Conservation (phyloP, 2,329 filamentous ascomycete genomes). For the Aspergillus sp. region DNA sequence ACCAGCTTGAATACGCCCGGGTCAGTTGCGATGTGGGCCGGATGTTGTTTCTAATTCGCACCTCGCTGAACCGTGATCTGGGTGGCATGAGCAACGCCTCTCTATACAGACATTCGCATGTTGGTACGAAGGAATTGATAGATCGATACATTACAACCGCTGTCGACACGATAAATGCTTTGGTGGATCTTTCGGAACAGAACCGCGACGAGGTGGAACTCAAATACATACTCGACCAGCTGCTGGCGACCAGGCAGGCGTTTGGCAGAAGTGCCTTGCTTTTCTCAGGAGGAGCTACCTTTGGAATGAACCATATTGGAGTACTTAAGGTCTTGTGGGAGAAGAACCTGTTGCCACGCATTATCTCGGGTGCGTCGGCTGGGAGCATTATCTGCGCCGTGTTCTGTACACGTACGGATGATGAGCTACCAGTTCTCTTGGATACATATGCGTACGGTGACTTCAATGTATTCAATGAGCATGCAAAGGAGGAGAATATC, state of each 20-base stretch:
- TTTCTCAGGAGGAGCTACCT: slow-evolving; percentile 78
- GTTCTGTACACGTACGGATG: slow-evolving; percentile 69
- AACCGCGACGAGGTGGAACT: slow-evolving; percentile 51
- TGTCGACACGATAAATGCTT: slow-evolving; percentile 62
- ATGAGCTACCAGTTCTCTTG: slow-evolving; percentile 66
- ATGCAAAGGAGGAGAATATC: slow-evolving; percentile 53
- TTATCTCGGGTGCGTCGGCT: slow-evolving; percentile 81
- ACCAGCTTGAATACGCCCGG: slow-evolving; percentile 67
- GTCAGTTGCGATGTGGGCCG: slow-evolving; percentile 62
- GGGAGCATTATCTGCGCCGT: slow-evolving; percentile 81
- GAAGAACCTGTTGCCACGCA: slow-evolving; percentile 67
- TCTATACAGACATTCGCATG: slow-evolving; percentile 75
- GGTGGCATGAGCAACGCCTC: slow-evolving; percentile 79
- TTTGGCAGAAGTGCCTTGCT: slow-evolving; percentile 80
- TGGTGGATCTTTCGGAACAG: slow-evolving; percentile 58
- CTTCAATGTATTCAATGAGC: slow-evolving; percentile 68
- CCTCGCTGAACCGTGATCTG: slow-evolving; percentile 69
- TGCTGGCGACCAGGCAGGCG: slow-evolving; percentile 66
- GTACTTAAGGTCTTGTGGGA: slow-evolving; percentile 77
- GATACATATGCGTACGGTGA: slow-evolving; percentile 71
- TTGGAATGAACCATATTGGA: slow-evolving; percentile 88
- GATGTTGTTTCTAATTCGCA: slow-evolving; percentile 77
- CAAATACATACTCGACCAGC: slow-evolving; percentile 57
- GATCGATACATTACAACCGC: slow-evolving; percentile 81
- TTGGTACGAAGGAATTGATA: slow-evolving; percentile 80